These are phyloP conservation scores for Oryza australiensis DNA, from an alignment of 176 grass and related monocot species.

Conservation along the genomic window DNA sequence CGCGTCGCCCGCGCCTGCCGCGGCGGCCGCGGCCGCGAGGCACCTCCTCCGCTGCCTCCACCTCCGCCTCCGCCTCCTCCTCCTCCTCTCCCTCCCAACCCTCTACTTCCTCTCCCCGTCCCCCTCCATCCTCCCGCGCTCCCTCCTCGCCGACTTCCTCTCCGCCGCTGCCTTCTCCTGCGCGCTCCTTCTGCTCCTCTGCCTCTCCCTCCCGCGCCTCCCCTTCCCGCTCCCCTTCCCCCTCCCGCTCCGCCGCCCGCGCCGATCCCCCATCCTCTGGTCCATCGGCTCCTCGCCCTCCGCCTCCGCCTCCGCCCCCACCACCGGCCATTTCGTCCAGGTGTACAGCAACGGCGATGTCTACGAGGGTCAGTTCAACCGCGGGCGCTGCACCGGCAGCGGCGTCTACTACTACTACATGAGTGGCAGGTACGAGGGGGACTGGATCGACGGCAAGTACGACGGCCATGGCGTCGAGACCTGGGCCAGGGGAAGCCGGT, in stretches of 20 bases:
- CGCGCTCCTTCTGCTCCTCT: slow-evolving; percentile 76
- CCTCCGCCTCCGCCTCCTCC: slow-evolving; percentile 68
- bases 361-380: slow-evolving; percentile 92
- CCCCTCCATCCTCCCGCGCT: slow-evolving; percentile 45
- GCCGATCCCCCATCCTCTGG: slow-evolving; percentile 83
- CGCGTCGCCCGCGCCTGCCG: slow-evolving; percentile 28
- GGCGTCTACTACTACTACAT: slow-evolving; percentile 99
- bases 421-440: slow-evolving; percentile 96
- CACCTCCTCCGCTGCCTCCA: slow-evolving; percentile 75
- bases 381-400: slow-evolving; percentile 76
- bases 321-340: slow-evolving; percentile 84
- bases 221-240: slow-evolving; percentile 54
- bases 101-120: slow-evolving; percentile 58
- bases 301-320: slow-evolving; percentile 42
- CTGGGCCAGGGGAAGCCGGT: slow-evolving; percentile 90
- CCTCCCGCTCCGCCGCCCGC: slow-evolving; percentile 46
- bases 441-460: slow-evolving; percentile 90
- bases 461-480: slow-evolving; percentile 97
- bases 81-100: slow-evolving; percentile 65
- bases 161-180: slow-evolving; percentile 91
- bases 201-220: slow-evolving; percentile 69
- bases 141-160: slow-evolving; percentile 90
- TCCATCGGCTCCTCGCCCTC: slow-evolving; percentile 71
- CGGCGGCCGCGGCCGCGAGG: slow-evolving; percentile 44
- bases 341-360: slow-evolving; percentile 90